Evolutionary conservation across 805 yeast species (phyloP), one percentile per base, ranked within the genome.

Genomic region (Candida ficus): DNA sequence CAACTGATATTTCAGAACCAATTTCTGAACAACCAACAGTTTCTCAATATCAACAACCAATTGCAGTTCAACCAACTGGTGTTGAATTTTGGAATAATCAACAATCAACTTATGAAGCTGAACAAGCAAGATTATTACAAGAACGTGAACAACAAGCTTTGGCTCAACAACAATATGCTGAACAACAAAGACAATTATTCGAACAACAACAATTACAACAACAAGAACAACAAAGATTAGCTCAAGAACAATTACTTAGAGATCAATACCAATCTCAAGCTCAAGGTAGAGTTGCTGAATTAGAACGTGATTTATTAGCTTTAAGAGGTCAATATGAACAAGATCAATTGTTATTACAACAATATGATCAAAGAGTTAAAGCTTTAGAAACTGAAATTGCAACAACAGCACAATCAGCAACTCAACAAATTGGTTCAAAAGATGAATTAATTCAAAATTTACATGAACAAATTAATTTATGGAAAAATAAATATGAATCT

Each of bases 401-500:
- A 13, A 75, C 73, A 37, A 68, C 83, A 35, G 75, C 80, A 39
- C 70, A 73, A 46, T 75, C 83, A 29, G 83, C 90, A 0, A 71
- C 78, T 28, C 83, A 79, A 55, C 95, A 87, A 60, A 61, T 87
- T 29, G 77, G 78, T 2, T 72, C 89, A 5, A 87, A 84, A 53
- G 88, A 85, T 50, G 93, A 86, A 46, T 80, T 82, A 53, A 64
- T 85, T 35, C 71, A 62, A 39, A 70, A 73, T 39, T 59, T 87
- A 34, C 88, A 83, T 53, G 90, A 85, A 39, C 95, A 89, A 61
- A 71, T 84, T 31, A 67, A 61, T 21, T 73, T 76, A 45, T 90
- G 96, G 95, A 78, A 85, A 46, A 76, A 76, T 39, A 90, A 90
- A 65, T 90, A 90, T 62, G 96, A 89, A 56, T 74, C 93, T 0